These are phyloP conservation scores for Candida maris DNA, from an alignment of 805 yeast genomes.

Conservation along the genomic window DNA sequence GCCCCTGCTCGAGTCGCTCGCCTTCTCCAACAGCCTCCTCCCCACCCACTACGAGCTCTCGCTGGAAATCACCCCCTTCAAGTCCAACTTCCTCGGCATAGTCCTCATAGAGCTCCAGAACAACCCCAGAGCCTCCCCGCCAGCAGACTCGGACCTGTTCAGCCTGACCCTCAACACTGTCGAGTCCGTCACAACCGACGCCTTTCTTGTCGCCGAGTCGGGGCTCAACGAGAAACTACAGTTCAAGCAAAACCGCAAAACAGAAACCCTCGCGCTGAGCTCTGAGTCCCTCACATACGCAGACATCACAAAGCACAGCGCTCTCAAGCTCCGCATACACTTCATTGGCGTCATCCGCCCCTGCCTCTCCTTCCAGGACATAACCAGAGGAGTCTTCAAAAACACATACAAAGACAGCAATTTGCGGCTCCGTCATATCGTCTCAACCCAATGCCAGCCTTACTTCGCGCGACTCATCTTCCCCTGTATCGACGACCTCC, in stretches of 20 bases:
- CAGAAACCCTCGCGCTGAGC: constrained; percentile 33
- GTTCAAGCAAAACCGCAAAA: constrained; percentile 35
- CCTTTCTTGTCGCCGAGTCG: constrained; percentile 22
- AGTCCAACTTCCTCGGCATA: constrained; percentile 44
- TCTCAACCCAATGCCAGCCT: constrained; percentile 76
- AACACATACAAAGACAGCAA: constrained; percentile 55
- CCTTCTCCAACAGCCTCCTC: constrained; percentile 32
- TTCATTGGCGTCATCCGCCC: constrained; percentile 52
- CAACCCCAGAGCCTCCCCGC: constrained; percentile 20
- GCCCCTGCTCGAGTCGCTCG: constrained; percentile 20
- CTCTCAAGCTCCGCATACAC: constrained; percentile 25
- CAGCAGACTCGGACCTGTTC: constrained; percentile 10
- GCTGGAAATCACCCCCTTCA: constrained; percentile 34
- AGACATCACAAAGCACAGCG: constrained; percentile 6
- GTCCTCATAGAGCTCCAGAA: constrained; percentile 31
- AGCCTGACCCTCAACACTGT: constrained; percentile 37
- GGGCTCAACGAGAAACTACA: constrained; percentile 14
- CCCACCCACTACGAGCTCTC: constrained; percentile 38
- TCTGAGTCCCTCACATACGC: constrained; percentile 25
- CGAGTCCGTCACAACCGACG: constrained; percentile 38
- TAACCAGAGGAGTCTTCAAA: constrained; percentile 63
- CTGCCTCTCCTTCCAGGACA: constrained; percentile 50
- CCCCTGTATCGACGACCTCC: constrained; percentile 68
- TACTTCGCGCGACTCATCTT: constrained; percentile 56
- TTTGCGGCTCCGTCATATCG: constrained; percentile 49